Base-by-base conservation (phyloP, 2,329 filamentous ascomycete genomes). In the Harringtonia lauricola region DNA sequence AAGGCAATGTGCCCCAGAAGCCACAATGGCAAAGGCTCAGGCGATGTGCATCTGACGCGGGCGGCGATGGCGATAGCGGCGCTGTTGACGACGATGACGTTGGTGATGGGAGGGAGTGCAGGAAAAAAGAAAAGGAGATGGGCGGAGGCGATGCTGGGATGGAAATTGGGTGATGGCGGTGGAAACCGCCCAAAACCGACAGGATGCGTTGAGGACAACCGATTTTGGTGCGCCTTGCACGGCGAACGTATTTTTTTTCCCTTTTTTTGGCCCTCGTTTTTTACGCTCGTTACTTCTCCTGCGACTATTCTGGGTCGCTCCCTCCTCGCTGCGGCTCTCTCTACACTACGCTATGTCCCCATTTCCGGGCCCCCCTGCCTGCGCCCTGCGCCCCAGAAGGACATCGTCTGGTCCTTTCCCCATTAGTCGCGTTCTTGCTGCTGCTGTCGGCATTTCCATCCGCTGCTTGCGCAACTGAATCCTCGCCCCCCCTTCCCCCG, bases 151-250 rank as follows among this genome's bases (percentile, higher is more conserved):
- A 26, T 26, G n/a, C n/a, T n/a, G n/a, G n/a, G n/a, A 26, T 26
- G 41, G 42, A 47, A 45, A 44, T 39, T 36, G 28, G 33, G 39
- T 36, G 47, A 45, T 19, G 47, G 44, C 41, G 39, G 47, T 48
- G 47, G 47, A 47, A 47, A 38, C 35, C 39, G 31, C 22, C 17
- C 19, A 29, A 39, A 35, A 18, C 34, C n/a, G 36, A 33, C 36
- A 46, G 44, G 40, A 26, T 28, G 30, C 10, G 36, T 15, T 19
- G 14, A 37, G 19, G 46, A 43, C 45, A 40, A 39, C 38, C 37
- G 33, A 39, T 43, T 47, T 49, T 47, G 45, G 47, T 46, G 47
- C 43, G 47, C 41, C 47, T 47, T 47, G 35, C 45, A 42, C 44
- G 43, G 42, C 49, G 47, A 50, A 19, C 36, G 24, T 45, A 44